phyloP scores from a whole-genome alignment of 768 basidiomycete species.

The Fomitopsis serialis region DNA sequence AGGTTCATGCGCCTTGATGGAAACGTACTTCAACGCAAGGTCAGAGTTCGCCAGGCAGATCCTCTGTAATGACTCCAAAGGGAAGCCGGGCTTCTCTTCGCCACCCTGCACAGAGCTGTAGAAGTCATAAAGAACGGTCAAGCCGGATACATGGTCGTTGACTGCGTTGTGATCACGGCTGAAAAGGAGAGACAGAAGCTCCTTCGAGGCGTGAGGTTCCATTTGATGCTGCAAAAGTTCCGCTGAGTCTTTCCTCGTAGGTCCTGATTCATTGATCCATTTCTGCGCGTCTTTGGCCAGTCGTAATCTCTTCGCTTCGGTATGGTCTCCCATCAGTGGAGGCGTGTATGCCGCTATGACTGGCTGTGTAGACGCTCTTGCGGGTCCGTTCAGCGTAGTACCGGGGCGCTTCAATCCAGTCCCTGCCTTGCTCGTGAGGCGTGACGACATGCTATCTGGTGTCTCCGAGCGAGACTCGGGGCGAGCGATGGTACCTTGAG shows the following conservation, averaged over 20 bases:
- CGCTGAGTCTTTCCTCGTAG: slow-evolving; percentile 80
- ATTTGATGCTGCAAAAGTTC: slow-evolving; percentile 88
- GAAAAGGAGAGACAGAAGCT: slow-evolving; percentile 74
- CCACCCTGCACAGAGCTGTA: slow-evolving; percentile 54
- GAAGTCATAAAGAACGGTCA: slow-evolving; percentile 71
- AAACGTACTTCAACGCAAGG: slow-evolving; percentile 88
- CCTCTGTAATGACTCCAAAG: slow-evolving; percentile 46
- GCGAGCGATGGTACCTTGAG: slow-evolving; percentile 44
- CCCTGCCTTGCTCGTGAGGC: slow-evolving; percentile 30
- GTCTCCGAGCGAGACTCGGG: slow-evolving; percentile 40
- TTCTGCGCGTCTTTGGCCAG: slow-evolving; percentile 69
- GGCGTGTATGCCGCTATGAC: slow-evolving; percentile 26
- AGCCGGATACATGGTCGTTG: slow-evolving; percentile 82
- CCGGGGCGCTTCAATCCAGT: slow-evolving; percentile 42
- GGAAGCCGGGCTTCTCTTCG: slow-evolving; percentile 45
- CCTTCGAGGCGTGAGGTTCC: slow-evolving; percentile 77
- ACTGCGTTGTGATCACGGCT: slow-evolving; percentile 95
- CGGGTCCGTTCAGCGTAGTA: slow-evolving; percentile 20
- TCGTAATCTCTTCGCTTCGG: slow-evolving; percentile 60
- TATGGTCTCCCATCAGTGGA: slow-evolving; percentile 46
- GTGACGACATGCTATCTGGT: slow-evolving; percentile 28
- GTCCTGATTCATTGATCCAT: slow-evolving; percentile 85
- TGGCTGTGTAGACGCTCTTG: slow-evolving; percentile 29
- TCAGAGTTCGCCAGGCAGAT: slow-evolving; percentile 85
- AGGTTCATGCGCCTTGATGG: slow-evolving; percentile 84